Base-by-base conservation (phyloP, 2,329 filamentous ascomycete species). In the Beauveria bassiana region DNA sequence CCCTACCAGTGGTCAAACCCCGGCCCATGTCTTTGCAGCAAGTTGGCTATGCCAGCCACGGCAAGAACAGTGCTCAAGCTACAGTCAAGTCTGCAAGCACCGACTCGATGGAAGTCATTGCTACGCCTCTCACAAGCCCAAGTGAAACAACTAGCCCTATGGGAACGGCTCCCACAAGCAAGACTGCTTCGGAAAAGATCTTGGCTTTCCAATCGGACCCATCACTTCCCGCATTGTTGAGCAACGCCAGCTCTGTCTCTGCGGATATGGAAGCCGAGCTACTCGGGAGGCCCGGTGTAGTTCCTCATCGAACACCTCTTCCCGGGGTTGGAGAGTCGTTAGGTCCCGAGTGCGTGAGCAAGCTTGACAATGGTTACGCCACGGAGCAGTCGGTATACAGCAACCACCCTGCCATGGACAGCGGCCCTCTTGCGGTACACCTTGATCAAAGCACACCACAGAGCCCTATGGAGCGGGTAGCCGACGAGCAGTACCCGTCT, bases 211-310 rank as follows among this genome's bases (percentile, higher is more conserved):
- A 82, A 61, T 87, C 85, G 3, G 85, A 87, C 58, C 85, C 84
- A 0, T 88, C 85, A 5, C 72, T 88, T 3, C 85, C 85, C 12
- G 84, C 85, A 7, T 73, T 87, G 8, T 75, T 87, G 12, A 87
- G 85, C 61, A 83, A 85, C 12, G 83, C 84, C 9, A 86, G 84
- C 67, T 88, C 85, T 2, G 79, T 87, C 10, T 87, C 84, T 16
- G 83, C 82, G 1, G 85, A 87, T 65, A 75, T 81, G 24, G 85
- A 88, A 64, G 82, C 80, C 1, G 85, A 87, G 54, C 82, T 86
- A 45, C 73, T 86, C 3, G 73, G 79, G 59, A 76, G 73, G 24
- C 81, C 81, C 10, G 79, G 78, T 5, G 72, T 77, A 6, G 73
- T 81, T 7, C 74, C 74, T 54, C 66, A 63, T 3, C 74, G 75